These are phyloP conservation scores for Allantophomopsis cytisporea DNA, from an alignment of 2,329 filamentous ascomycete genomes.

Conservation along the genomic window DNA sequence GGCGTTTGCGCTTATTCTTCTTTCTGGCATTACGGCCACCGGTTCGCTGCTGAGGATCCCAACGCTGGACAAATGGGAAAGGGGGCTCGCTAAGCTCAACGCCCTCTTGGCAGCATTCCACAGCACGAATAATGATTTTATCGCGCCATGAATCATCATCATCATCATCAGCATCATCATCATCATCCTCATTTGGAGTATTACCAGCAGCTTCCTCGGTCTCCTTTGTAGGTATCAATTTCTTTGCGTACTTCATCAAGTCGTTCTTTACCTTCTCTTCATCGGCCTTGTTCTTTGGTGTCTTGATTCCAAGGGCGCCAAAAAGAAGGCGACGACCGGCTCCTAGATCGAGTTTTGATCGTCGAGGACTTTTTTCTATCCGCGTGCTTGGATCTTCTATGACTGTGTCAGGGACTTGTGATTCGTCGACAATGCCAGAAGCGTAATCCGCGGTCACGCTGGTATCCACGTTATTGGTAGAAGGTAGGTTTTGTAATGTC, in stretches of 20 bases:
- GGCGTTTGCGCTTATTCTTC: slow-evolving; percentile 14
- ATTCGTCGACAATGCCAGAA: neutral
- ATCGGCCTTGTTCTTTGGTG: slow-evolving; percentile 55
- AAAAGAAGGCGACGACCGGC: slow-evolving; percentile 58
- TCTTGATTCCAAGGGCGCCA: slow-evolving; percentile 55
- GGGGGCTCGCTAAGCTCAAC: slow-evolving; percentile 62
- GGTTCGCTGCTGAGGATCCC: slow-evolving; percentile 63
- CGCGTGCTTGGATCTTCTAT: too few relatives aligned
- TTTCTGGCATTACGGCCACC: slow-evolving; percentile 35
- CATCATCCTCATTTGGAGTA: slow-evolving; percentile 23
- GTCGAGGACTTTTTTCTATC: slow-evolving; percentile 5
- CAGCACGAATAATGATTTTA: slow-evolving; percentile 62
- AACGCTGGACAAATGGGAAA: slow-evolving; percentile 81
- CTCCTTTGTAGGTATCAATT: slow-evolving; percentile 19
- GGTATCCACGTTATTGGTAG: neutral
- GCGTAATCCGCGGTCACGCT: neutral
- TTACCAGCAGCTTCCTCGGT: slow-evolving; percentile 7
- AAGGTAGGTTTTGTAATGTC: neutral
- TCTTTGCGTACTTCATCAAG: slow-evolving; percentile 39
- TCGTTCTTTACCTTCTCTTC: slow-evolving; percentile 47
- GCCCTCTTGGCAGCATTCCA: slow-evolving; percentile 68
- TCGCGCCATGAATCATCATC: slow-evolving; percentile 57
- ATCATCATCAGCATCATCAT: slow-evolving; percentile 33
- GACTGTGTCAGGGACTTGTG: neutral
- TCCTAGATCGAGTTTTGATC: slow-evolving; percentile 33